phyloP scores from a whole-genome alignment of 768 basidiomycete species.

The Leccinellum albellum region DNA sequence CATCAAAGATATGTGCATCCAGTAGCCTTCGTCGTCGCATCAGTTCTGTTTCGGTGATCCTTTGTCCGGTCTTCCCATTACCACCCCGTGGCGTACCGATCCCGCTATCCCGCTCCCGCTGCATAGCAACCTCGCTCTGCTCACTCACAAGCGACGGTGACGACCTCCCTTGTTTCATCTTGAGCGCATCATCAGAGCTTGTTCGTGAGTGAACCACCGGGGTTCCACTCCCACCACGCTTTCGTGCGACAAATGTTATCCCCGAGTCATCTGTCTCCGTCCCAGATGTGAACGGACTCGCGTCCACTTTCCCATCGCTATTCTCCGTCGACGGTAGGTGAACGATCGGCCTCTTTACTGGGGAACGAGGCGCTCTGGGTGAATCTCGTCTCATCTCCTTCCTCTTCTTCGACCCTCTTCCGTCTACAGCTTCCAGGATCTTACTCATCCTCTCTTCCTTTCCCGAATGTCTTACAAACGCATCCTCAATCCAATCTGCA shows the following conservation, averaged over 20 bases:
- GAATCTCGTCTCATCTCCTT: constrained; percentile 21
- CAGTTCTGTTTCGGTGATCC: constrained; percentile 73
- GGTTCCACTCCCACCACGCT: constrained; percentile 34
- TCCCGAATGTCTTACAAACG: constrained; percentile 46
- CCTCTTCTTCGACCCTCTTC: constrained; percentile 26
- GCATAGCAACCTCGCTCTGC: not conserved
- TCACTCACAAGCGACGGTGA: constrained; percentile 8
- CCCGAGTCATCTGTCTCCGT: constrained; percentile 68
- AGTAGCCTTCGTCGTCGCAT: constrained; percentile 76
- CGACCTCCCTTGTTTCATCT: constrained; percentile 18
- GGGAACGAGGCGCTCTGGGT: constrained; percentile 17
- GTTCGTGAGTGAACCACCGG: constrained; percentile 16
- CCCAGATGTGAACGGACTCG: constrained; percentile 40
- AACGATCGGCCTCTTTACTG: constrained; percentile 17
- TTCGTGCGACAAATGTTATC: constrained; percentile 70
- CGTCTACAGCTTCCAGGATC: constrained; percentile 16
- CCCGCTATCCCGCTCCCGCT: constrained; percentile 26
- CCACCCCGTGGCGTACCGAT: constrained; percentile 25
- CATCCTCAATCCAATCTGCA: constrained; percentile 87
- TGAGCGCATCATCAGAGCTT: constrained; percentile 20
- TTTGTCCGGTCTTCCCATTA: constrained; percentile 53
- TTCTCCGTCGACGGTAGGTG: not conserved
- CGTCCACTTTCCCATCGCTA: constrained; percentile 10
- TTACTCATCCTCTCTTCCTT: constrained; percentile 25
- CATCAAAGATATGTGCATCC: constrained; percentile 62